phyloP scores from a whole-genome alignment of 148 eudicot species.

The Suaeda aralocaspica region DNA sequence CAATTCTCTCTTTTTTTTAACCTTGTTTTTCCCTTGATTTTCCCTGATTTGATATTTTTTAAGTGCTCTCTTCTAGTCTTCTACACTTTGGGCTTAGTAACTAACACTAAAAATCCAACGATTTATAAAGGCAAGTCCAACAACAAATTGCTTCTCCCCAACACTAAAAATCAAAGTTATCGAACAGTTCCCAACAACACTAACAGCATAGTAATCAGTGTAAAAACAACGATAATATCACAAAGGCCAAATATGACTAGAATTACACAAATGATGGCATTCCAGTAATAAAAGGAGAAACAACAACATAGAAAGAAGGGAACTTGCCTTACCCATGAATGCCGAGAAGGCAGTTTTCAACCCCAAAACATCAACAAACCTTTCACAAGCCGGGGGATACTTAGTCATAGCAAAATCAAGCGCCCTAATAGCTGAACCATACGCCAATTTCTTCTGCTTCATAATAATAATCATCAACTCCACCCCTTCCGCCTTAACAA shows the following conservation, averaged over 20 bases:
- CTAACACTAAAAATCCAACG: too few relatives aligned
- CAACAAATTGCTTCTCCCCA: neutral
- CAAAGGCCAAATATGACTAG: neutral
- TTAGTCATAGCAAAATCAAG: conserved; percentile 95
- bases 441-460: conserved; percentile 95
- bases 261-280: neutral
- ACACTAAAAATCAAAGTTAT: neutral
- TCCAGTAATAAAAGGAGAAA: neutral
- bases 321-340: conserved; percentile 99
- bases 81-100: too few relatives aligned
- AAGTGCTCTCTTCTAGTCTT: too few relatives aligned
- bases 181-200: neutral
- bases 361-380: conserved; percentile 98
- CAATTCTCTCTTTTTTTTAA: too few relatives aligned
- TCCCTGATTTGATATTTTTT: too few relatives aligned
- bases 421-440: conserved; percentile 90
- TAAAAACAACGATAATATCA: neutral
- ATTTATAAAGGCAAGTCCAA: too few relatives aligned
- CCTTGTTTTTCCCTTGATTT: too few relatives aligned
- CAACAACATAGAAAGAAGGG: conserved; percentile 24
- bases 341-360: conserved; percentile 96
- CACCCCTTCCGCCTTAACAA: conserved; percentile 93
- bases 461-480: conserved; percentile 96
- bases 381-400: conserved; percentile 94
- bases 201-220: neutral